A percentile compares a stretch with the other conserved stretches of the same genome.
Conservation (phyloP, 2,329 filamentous ascomycete species). For the Amauroascus verrucosus region DNA sequence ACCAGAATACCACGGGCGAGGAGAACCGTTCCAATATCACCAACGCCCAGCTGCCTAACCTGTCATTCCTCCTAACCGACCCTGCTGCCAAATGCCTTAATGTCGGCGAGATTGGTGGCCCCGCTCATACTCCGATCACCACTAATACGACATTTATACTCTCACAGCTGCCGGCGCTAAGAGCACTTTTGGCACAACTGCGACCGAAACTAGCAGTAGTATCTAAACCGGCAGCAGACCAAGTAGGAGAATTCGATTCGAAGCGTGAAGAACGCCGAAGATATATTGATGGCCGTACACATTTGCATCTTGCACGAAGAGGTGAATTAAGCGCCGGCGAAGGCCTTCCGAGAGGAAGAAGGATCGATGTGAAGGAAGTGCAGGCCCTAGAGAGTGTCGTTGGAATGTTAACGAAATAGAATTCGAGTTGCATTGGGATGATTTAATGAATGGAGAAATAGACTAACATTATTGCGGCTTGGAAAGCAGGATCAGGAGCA, state of each 20-base stretch:
- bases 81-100: slow-evolving; percentile 39
- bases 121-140: slow-evolving; percentile 32
- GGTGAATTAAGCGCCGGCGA: slow-evolving; percentile 31
- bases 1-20: slow-evolving; percentile 13
- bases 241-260: slow-evolving; percentile 34
- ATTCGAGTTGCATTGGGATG: not conserved
- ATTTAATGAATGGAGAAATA: not conserved
- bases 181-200: slow-evolving; percentile 57
- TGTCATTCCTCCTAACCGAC: slow-evolving; percentile 49
- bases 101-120: slow-evolving; percentile 32
- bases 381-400: slow-evolving; percentile 29
- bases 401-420: slow-evolving; percentile 7
- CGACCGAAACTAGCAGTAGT: slow-evolving; percentile 51
- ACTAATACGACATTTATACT: slow-evolving; percentile 58
- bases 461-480: not conserved
- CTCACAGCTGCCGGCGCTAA: slow-evolving; percentile 70
- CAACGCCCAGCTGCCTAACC: slow-evolving; percentile 24
- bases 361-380: slow-evolving; percentile 32
- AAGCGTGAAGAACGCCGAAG: slow-evolving; percentile 62
- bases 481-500: not conserved
- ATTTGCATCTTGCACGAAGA: slow-evolving; percentile 59
- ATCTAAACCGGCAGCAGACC: slow-evolving; percentile 26
- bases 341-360: slow-evolving; percentile 30
- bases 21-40: slow-evolving; percentile 17
- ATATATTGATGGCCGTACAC: slow-evolving; percentile 74